These are phyloP conservation scores for Aspergillus baeticus DNA, from an alignment of 495 filamentous ascomycete species.

Conservation along the genomic window DNA sequence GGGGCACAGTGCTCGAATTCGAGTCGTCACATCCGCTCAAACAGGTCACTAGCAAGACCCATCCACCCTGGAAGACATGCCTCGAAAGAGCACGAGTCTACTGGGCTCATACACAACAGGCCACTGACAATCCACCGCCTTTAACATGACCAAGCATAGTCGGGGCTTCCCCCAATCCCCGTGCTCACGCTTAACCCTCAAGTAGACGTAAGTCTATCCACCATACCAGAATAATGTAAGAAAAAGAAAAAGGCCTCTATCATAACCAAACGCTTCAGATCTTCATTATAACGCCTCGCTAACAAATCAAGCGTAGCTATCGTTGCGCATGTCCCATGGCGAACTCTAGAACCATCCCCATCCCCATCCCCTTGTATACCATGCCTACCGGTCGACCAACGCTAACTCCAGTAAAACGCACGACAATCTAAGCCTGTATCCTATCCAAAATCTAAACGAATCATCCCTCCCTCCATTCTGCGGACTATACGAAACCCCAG, in stretches of 20 bases:
- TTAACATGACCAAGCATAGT: no score
- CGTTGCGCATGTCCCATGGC: not conserved
- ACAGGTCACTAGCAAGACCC: not conserved
- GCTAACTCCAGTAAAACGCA: no score
- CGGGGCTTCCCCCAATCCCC: not conserved
- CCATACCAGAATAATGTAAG: not conserved
- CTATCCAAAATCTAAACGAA: no score
- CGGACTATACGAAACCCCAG: no score
- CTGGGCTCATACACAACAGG: conserved; percentile 18
- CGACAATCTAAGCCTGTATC: no score
- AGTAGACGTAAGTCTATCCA: not conserved
- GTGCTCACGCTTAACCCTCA: not conserved
- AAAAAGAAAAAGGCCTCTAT: not conserved
- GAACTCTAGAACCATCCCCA: not conserved
- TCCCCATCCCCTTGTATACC: not conserved
- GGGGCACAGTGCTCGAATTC: not conserved
- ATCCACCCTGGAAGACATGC: conserved; percentile 27
- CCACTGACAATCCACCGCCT: not conserved
- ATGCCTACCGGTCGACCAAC: not conserved
- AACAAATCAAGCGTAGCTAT: conserved; percentile 15
- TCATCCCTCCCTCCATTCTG: no score
- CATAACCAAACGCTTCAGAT: conserved; percentile 13
- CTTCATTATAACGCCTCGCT: conserved; percentile 17
- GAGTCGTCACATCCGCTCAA: not conserved
- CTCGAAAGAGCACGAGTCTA: conserved; percentile 25